Percentiles rank a stretch among this genome's conserved stretches.
Evolutionary conservation across 2,329 filamentous ascomycete species (phyloP).

Genomic region (Colletotrichum tofieldiae): DNA sequence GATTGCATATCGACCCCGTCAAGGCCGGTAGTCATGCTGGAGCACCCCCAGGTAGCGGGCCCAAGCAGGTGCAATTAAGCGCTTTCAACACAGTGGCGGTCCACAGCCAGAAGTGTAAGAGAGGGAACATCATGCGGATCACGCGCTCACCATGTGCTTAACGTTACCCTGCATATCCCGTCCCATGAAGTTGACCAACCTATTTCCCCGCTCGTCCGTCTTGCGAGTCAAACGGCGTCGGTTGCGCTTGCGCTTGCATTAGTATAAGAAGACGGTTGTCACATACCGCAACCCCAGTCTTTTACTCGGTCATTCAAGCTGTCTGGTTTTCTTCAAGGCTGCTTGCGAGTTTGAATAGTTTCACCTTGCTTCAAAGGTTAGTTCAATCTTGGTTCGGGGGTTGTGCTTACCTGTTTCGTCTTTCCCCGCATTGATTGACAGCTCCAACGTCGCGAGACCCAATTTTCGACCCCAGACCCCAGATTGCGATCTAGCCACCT

Average conservation of each 20-base stretch:
- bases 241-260: neutral
- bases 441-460: neutral
- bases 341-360: too few species aligned
- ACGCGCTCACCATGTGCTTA: too few species aligned
- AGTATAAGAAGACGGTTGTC: neutral
- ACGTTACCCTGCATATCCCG: too few species aligned
- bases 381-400: neutral
- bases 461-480: conserved; percentile 10
- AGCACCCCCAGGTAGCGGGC: neutral
- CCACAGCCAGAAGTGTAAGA: neutral
- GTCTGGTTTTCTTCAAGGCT: too few species aligned
- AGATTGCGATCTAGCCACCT: neutral
- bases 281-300: neutral
- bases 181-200: neutral
- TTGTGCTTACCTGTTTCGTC: neutral
- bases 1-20: conserved; percentile 9
- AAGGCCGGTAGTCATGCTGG: too few species aligned
- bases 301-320: neutral
- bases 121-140: conserved; percentile 14
- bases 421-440: conserved; percentile 9
- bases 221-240: neutral
- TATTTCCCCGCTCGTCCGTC: conserved; percentile 4
- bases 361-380: neutral
- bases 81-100: neutral
- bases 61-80: neutral